Percentiles rank a stretch among this genome's conserved stretches.
phyloP scores from a whole-genome alignment of 2,329 filamentous ascomycete species.

The Clonostachys chloroleuca region DNA sequence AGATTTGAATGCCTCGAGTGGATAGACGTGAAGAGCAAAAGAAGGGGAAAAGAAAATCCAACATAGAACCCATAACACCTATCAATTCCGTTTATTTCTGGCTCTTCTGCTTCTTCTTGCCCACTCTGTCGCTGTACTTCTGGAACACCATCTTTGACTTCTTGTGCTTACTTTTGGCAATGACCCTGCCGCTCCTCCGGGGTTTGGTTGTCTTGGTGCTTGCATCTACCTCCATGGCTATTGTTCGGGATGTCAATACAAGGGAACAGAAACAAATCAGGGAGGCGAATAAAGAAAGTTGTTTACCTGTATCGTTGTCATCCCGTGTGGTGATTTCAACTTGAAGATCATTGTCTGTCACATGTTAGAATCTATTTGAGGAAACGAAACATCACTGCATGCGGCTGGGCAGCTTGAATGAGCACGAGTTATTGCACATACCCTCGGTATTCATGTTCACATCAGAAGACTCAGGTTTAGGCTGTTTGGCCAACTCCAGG shows the following conservation, averaged over 20 bases:
- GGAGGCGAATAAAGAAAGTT: no score
- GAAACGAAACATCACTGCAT: no score
- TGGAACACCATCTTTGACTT: slow-evolving; percentile 56
- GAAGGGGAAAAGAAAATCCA: no score
- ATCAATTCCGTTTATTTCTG: background rate
- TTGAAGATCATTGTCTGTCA: no score
- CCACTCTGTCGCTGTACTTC: slow-evolving; percentile 48
- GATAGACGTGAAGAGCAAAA: no score
- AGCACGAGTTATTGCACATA: background rate
- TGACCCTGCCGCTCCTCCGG: slow-evolving; percentile 40
- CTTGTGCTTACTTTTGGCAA: slow-evolving; percentile 53
- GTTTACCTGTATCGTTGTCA: no score
- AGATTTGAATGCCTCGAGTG: no score
- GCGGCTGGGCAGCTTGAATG: no score
- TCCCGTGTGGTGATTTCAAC: no score
- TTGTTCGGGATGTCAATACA: slow-evolving; percentile 2
- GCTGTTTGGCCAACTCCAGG: slow-evolving; percentile 72
- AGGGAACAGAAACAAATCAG: background rate
- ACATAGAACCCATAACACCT: no score
- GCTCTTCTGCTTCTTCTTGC: slow-evolving; percentile 30
- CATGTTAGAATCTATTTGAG: no score
- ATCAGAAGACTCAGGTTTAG: slow-evolving; percentile 58
- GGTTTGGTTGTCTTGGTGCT: slow-evolving; percentile 31
- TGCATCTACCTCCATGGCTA: slow-evolving; percentile 54
- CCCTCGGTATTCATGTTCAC: slow-evolving; percentile 41